These are phyloP conservation scores for Rubroshorea leprosula DNA, from an alignment of 345 rosid genomes.

Conservation along the genomic window DNA sequence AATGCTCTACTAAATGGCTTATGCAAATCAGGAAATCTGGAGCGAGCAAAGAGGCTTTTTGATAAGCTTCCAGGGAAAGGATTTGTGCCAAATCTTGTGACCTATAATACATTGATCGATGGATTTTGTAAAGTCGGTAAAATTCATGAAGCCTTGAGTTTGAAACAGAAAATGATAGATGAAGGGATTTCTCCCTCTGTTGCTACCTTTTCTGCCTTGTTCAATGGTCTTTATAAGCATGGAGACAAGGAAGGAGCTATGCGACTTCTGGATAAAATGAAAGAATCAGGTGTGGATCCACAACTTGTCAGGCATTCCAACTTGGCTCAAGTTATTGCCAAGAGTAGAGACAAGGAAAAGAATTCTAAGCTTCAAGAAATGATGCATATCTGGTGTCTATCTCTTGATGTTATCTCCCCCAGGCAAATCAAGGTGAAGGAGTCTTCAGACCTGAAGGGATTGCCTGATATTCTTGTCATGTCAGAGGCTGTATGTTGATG, in stretches of 20 bases:
- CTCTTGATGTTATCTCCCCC: background rate
- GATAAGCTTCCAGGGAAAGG: conserved; percentile 49
- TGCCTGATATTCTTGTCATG: background rate
- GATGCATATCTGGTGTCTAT: background rate
- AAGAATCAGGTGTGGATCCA: background rate
- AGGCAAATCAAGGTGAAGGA: background rate
- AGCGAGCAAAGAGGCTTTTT: conserved; percentile 51
- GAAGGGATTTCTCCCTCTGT: conserved; percentile 26
- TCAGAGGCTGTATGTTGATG: background rate
- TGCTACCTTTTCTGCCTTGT: background rate
- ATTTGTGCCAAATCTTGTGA: conserved; percentile 42
- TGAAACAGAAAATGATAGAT: conserved; percentile 40
- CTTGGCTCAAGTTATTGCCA: background rate
- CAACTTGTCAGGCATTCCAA: background rate
- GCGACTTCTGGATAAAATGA: background rate
- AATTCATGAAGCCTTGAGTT: conserved; percentile 38
- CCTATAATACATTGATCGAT: conserved; percentile 48
- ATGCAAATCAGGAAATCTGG: conserved; percentile 47
- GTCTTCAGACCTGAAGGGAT: background rate
- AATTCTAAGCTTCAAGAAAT: background rate
- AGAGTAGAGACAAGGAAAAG: background rate
- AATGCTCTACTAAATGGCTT: conserved; percentile 58
- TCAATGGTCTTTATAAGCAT: background rate
- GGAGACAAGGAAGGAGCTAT: background rate
- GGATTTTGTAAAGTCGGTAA: conserved; percentile 39